Evolutionary conservation across 352 stramenopile genomes (phyloP).

Genomic region (Phytophthora litchii): DNA sequence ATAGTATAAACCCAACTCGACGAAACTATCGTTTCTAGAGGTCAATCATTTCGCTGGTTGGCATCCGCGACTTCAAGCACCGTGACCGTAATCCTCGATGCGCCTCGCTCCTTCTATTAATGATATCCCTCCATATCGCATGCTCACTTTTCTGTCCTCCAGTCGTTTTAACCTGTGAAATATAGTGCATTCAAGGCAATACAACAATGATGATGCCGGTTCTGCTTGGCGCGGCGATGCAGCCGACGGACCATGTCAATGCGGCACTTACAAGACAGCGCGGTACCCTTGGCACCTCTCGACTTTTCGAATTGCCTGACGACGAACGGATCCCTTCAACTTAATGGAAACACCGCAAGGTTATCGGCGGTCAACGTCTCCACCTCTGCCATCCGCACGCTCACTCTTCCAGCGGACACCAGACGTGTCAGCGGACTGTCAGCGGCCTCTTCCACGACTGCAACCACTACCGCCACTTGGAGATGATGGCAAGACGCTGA

Average conservation of each 20-base stretch:
- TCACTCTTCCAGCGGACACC: slow-evolving; percentile 26
- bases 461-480: slow-evolving; percentile 15
- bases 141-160: too few relatives aligned
- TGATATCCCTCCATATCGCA: too few relatives aligned
- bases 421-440: slow-evolving; percentile 17
- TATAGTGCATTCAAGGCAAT: too few relatives aligned
- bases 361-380: slow-evolving; percentile 9
- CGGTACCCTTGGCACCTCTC: background rate
- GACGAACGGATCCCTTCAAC: slow-evolving; percentile 1
- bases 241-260: slow-evolving; percentile 18
- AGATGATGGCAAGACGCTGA: slow-evolving; percentile 17
- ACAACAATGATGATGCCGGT: slow-evolving; percentile 22
- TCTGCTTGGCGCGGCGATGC: slow-evolving; percentile 17
- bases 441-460: slow-evolving; percentile 19
- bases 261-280: background rate
- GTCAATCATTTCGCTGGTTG: too few relatives aligned
- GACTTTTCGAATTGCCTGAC: slow-evolving; percentile 25
- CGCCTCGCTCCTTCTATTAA: too few relatives aligned
- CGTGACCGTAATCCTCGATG: too few relatives aligned
- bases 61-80: too few relatives aligned
- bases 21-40: too few relatives aligned
- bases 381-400: slow-evolving; percentile 16
- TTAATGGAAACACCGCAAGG: slow-evolving; percentile 5
- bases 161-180: too few relatives aligned
- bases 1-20: too few relatives aligned